These are phyloP conservation scores for Vaccinium corymbosum DNA, from an alignment of 148 eudicot genomes.

Conservation along the genomic window DNA sequence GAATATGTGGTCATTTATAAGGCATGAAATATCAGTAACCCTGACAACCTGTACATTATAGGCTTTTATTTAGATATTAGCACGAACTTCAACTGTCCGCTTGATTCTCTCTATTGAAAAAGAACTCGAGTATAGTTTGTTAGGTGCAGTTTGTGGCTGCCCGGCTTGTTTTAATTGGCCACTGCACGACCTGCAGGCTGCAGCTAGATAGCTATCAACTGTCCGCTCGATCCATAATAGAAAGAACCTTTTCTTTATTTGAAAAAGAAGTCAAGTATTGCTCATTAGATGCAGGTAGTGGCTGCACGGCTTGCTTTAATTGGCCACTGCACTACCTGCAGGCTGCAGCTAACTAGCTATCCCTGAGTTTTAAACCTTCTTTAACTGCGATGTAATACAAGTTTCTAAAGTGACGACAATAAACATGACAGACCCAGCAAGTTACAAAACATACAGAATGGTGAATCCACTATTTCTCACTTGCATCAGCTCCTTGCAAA, in stretches of 20 bases:
- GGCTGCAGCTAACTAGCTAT: background rate
- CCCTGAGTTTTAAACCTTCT: background rate
- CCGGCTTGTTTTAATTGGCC: background rate
- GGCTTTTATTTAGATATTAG: conserved; percentile 7
- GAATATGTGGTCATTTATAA: background rate
- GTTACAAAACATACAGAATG: background rate
- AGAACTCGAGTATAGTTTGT: background rate
- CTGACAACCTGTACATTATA: background rate
- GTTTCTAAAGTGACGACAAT: background rate
- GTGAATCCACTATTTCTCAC: background rate
- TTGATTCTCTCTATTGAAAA: background rate
- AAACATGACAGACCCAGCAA: background rate
- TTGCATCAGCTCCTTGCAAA: background rate
- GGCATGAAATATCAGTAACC: background rate
- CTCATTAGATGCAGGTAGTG: background rate
- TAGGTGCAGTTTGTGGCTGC: background rate
- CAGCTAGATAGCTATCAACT: background rate
- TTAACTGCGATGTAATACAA: background rate
- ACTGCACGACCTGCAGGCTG: background rate
- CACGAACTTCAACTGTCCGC: background rate
- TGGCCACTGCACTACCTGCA: background rate
- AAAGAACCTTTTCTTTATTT: background rate
- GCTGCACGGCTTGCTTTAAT: background rate
- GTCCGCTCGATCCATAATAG: background rate
- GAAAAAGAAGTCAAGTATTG: conserved; percentile 1